These are phyloP conservation scores for Geotrichum cucujoidarum DNA, from an alignment of 1,139 yeast species.

Conservation along the genomic window DNA sequence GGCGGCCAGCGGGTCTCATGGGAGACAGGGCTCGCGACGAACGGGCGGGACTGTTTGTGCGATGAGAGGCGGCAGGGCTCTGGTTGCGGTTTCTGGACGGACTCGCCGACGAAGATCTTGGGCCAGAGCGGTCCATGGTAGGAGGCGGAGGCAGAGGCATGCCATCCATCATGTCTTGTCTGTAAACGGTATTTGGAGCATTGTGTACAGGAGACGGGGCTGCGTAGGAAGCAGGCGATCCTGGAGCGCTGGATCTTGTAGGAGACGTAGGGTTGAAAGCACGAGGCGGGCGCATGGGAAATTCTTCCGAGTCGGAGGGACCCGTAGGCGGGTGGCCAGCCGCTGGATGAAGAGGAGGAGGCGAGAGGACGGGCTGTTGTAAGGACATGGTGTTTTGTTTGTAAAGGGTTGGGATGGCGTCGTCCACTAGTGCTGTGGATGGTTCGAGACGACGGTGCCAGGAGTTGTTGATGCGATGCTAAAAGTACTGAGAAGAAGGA, in stretches of 20 bases:
- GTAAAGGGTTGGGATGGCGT: too few species aligned
- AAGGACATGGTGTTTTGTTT: background rate
- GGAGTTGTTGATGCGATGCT: too few species aligned
- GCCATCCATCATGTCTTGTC: background rate
- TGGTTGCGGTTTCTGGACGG: constrained; percentile 1
- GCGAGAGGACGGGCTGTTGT: background rate
- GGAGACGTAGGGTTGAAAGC: background rate
- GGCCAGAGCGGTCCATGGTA: background rate
- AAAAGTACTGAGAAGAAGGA: too few species aligned
- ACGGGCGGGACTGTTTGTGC: constrained; percentile 3
- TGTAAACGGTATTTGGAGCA: too few species aligned
- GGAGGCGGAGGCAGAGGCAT: constrained; percentile 10
- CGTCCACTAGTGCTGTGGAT: too few species aligned
- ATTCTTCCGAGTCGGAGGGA: background rate
- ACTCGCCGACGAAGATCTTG: constrained; percentile 5
- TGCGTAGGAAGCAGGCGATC: background rate
- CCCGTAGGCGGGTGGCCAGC: background rate
- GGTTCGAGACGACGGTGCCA: too few species aligned
- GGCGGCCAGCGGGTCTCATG: background rate
- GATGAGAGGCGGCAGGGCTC: constrained; percentile 4
- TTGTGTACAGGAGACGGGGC: background rate
- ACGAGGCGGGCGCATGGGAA: background rate
- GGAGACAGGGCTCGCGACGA: too few species aligned
- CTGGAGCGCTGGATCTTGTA: background rate
- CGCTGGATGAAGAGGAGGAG: background rate